A percentile compares a stretch with the other conserved stretches of the same genome.
phyloP scores from a whole-genome alignment of 116 monocot genomes.

The Phalaenopsis hybrid region DNA sequence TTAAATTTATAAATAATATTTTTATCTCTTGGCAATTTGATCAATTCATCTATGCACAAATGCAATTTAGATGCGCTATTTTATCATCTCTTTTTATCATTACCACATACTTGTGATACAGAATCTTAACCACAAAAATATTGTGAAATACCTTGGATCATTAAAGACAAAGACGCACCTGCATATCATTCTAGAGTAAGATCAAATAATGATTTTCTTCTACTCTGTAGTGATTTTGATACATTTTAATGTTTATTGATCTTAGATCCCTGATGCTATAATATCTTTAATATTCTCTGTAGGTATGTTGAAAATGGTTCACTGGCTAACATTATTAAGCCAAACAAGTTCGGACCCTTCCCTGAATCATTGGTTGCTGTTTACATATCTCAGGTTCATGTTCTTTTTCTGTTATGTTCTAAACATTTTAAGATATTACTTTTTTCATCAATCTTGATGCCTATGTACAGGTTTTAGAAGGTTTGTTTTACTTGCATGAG shows the following conservation, averaged over 20 bases:
- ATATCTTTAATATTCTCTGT: slow-evolving; percentile 1
- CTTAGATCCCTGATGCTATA: background rate
- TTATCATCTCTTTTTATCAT: background rate
- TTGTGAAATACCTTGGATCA: slow-evolving; percentile 96
- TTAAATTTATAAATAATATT: background rate
- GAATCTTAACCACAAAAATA: slow-evolving; percentile 98
- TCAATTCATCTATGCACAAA: background rate
- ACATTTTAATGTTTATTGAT: background rate
- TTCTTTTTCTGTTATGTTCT: background rate
- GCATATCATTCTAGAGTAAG: slow-evolving; percentile 96
- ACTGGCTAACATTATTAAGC: slow-evolving; percentile 92
- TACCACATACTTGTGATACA: slow-evolving; percentile 25
- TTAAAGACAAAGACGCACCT: slow-evolving; percentile 96
- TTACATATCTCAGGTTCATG: slow-evolving; percentile 85
- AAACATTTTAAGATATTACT: background rate
- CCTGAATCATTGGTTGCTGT: slow-evolving; percentile 89
- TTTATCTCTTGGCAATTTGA: background rate
- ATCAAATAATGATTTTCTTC: background rate
- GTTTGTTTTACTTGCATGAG: slow-evolving; percentile 92
- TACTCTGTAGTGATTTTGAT: background rate
- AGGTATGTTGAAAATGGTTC: slow-evolving; percentile 99
- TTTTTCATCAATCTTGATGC: background rate
- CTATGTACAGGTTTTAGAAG: slow-evolving; percentile 77
- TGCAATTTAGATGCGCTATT: background rate
- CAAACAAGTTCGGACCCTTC: slow-evolving; percentile 96